Conservation (phyloP, 148 eudicot species). For the Pharnaceum exiguum region DNA sequence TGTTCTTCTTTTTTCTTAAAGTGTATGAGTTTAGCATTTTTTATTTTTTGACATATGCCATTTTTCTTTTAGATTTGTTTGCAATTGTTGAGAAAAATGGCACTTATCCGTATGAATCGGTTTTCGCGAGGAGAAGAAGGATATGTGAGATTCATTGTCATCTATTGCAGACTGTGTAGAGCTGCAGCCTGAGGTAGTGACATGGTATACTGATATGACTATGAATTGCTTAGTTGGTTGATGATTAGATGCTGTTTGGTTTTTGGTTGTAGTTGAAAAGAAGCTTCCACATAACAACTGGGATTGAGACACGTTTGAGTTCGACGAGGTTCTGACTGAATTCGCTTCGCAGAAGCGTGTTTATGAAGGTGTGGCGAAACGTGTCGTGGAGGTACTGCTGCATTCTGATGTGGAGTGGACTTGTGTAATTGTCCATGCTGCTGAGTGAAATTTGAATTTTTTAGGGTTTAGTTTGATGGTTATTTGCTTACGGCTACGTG, state of each 20-base stretch:
- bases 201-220: background rate
- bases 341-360: conserved; percentile 96
- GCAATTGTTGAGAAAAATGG: too few species aligned
- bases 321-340: conserved; percentile 91
- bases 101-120: too few species aligned
- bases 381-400: conserved; percentile 92
- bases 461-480: background rate
- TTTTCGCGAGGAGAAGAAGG: too few species aligned
- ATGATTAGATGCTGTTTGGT: too few species aligned
- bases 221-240: background rate
- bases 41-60: too few species aligned
- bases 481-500: background rate
- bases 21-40: too few species aligned
- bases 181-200: conserved; percentile 75
- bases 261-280: conserved; percentile 64
- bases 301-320: conserved; percentile 91
- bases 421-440: background rate
- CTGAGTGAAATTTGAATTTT: background rate
- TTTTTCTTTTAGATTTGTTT: too few species aligned
- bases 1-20: too few species aligned
- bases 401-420: background rate
- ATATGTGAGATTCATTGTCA: too few species aligned
- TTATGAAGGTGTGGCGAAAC: conserved; percentile 93
- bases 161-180: conserved; percentile 98
- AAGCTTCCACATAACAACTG: conserved; percentile 86